A percentile compares a stretch with the other conserved stretches of the same genome.
These are phyloP conservation scores for Pythium brachiatum DNA, from an alignment of 352 stramenopile genomes.

Conservation along the genomic window DNA sequence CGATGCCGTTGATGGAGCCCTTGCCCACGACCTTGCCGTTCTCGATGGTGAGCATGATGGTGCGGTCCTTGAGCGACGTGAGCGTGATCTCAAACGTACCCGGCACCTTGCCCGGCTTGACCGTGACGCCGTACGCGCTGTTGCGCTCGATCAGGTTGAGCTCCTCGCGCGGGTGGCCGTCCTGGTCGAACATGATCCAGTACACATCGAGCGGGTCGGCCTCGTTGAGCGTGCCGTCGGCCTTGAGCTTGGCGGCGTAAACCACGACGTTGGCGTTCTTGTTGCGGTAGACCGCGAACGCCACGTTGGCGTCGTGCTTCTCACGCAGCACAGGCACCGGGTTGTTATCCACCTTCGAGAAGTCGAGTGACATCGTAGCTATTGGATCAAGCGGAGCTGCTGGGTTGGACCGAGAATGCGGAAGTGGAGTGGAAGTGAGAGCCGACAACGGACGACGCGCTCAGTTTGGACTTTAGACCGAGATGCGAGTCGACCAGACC, in stretches of 20 bases:
- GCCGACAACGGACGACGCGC: neutral
- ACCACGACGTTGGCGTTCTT: slow-evolving; percentile 91
- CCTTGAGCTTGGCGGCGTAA: slow-evolving; percentile 66
- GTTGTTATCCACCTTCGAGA: slow-evolving; percentile 88
- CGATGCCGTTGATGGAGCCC: slow-evolving; percentile 72
- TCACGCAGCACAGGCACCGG: slow-evolving; percentile 69
- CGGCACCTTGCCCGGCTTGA: slow-evolving; percentile 67
- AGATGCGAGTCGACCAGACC: neutral
- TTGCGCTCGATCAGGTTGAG: slow-evolving; percentile 88
- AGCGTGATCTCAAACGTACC: slow-evolving; percentile 75
- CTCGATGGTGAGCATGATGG: slow-evolving; percentile 70
- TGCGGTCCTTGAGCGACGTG: slow-evolving; percentile 82
- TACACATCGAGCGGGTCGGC: slow-evolving; percentile 79
- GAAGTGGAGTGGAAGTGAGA: slow-evolving; percentile 8
- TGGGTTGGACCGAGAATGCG: slow-evolving; percentile 6
- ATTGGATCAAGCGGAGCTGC: neutral
- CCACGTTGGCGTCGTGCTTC: slow-evolving; percentile 72
- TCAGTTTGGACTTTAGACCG: neutral
- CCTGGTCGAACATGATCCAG: slow-evolving; percentile 90
- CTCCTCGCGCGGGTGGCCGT: slow-evolving; percentile 73
- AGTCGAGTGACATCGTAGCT: slow-evolving; percentile 70
- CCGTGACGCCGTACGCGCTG: slow-evolving; percentile 73
- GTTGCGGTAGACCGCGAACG: slow-evolving; percentile 87
- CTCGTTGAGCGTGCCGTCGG: slow-evolving; percentile 61
- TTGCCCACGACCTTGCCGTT: slow-evolving; percentile 70